Percentiles rank a stretch among this genome's conserved stretches.
These are phyloP conservation scores for Fusarium abutilonis DNA, from an alignment of 2,329 filamentous ascomycete species.

Conservation along the genomic window DNA sequence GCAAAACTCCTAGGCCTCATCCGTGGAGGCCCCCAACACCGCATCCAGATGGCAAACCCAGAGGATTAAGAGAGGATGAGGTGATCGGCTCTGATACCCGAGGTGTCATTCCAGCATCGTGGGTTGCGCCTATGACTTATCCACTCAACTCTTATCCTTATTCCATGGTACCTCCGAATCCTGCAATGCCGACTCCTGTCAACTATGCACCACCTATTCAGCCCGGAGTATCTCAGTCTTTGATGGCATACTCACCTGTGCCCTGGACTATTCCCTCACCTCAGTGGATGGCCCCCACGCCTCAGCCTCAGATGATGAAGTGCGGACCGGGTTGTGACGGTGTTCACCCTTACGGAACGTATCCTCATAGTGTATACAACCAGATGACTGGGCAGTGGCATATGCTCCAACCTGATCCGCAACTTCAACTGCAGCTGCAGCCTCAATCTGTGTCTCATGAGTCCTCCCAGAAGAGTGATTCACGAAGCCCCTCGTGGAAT, in stretches of 20 bases:
- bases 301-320: constrained; percentile 1
- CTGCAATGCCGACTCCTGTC: neutral
- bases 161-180: neutral
- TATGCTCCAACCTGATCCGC: neutral
- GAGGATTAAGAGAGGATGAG: constrained; percentile 1
- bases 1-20: constrained; percentile 9
- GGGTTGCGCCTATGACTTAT: neutral
- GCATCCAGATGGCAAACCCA: constrained; percentile 21
- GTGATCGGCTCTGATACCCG: neutral
- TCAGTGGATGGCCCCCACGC: constrained; percentile 1
- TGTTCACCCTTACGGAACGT: neutral
- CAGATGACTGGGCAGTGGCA: neutral
- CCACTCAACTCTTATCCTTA: neutral
- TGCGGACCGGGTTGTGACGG: neutral
- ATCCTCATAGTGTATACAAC: neutral
- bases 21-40: constrained; percentile 29
- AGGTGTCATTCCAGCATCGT: neutral
- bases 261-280: constrained; percentile 17
- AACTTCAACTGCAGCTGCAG: neutral
- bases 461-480: constrained; percentile 3
- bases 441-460: neutral
- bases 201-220: constrained; percentile 7
- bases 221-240: neutral
- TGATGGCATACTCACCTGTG: constrained; percentile 13
- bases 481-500: neutral